phyloP scores from a whole-genome alignment of 805 yeast species.

The Middelhovenomyces tepae region DNA sequence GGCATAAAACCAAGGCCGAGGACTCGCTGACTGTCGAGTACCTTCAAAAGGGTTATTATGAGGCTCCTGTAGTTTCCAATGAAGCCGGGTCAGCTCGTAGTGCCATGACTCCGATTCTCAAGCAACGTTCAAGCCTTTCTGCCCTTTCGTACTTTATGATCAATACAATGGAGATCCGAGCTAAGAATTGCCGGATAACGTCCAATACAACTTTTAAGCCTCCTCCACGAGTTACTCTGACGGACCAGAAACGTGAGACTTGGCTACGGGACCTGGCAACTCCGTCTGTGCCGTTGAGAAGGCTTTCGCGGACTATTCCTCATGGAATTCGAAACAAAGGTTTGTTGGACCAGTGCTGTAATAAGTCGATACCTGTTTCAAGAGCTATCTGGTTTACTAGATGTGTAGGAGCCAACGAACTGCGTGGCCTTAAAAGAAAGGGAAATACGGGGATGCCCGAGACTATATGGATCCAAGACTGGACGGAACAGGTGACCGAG shows the following conservation, averaged over 20 bases:
- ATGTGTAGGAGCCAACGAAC: conserved; percentile 77
- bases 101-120: conserved; percentile 35
- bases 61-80: conserved; percentile 49
- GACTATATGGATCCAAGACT: conserved; percentile 62
- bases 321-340: conserved; percentile 76
- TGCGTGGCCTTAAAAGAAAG: conserved; percentile 48
- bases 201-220: conserved; percentile 56
- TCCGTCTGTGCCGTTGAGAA: conserved; percentile 52
- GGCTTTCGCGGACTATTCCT: conserved; percentile 72
- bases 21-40: conserved; percentile 44
- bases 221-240: conserved; percentile 83
- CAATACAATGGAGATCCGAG: conserved; percentile 40
- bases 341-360: conserved; percentile 63
- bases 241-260: conserved; percentile 73
- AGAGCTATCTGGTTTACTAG: conserved; percentile 88
- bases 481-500: conserved; percentile 78
- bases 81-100: conserved; percentile 67
- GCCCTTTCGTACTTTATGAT: conserved; percentile 42
- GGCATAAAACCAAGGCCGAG: conserved; percentile 50
- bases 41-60: conserved; percentile 64
- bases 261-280: conserved; percentile 82
- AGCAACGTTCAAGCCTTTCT: conserved; percentile 35
- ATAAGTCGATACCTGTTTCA: conserved; percentile 59
- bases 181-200: conserved; percentile 36
- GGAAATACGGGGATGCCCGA: conserved; percentile 22